These are phyloP conservation scores for Curvularia sp. DNA, from an alignment of 2,329 filamentous ascomycete genomes.

Conservation along the genomic window DNA sequence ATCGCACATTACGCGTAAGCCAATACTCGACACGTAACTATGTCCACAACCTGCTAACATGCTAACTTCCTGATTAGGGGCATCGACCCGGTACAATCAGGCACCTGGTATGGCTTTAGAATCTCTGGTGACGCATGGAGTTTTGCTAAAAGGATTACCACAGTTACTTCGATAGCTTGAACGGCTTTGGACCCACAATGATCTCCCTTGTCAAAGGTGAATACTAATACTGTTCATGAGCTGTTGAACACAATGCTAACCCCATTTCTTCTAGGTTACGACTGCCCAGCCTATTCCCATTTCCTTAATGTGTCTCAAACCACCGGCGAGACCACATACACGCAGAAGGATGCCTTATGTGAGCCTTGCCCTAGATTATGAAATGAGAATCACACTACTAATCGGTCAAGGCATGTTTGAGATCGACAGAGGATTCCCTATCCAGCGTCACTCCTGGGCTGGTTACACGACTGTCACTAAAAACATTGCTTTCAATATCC, in stretches of 20 bases:
- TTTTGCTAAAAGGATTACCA: background rate
- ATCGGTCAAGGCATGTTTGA: background rate
- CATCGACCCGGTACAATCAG: constrained; percentile 1
- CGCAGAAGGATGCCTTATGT: background rate
- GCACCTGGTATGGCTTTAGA: constrained; percentile 1
- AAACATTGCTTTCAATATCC: background rate
- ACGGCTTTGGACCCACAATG: constrained; percentile 1
- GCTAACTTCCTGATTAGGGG: background rate
- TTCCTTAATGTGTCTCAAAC: constrained; percentile 3
- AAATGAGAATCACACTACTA: background rate
- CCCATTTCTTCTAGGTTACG: background rate
- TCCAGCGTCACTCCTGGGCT: constrained; percentile 5
- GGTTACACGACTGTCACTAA: constrained; percentile 2
- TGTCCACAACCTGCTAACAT: background rate
- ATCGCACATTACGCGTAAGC: constrained; percentile 5
- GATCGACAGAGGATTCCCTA: constrained; percentile 1
- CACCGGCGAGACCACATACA: constrained; percentile 1
- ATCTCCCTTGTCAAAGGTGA: background rate
- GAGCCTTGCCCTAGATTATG: background rate
- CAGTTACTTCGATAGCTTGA: constrained; percentile 3
- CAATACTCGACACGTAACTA: background rate
- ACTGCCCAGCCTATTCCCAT: constrained; percentile 2
- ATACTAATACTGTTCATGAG: background rate
- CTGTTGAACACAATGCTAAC: background rate
- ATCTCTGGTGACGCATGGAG: background rate